Evolutionary conservation across 73 alveolate species (phyloP).

Genomic region (Vitrella brassicaformis): DNA sequence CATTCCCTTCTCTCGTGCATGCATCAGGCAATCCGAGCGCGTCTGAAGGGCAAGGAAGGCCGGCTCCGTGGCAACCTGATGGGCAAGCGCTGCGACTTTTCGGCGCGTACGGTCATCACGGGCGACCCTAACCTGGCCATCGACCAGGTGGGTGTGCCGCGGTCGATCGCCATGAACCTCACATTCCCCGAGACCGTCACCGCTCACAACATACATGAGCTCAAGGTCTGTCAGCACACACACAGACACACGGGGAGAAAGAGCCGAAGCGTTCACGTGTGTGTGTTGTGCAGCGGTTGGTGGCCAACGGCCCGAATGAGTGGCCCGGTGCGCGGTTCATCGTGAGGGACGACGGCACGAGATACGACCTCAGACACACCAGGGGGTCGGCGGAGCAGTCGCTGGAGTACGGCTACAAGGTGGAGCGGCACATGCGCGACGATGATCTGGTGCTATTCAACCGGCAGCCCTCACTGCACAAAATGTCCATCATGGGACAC

Average conservation of each 20-base stretch:
- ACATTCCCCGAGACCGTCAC: constrained; percentile 96
- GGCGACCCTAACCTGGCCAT: constrained; percentile 97
- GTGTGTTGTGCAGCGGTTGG: constrained; percentile 63
- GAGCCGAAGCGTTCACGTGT: too few species aligned
- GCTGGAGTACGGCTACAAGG: constrained; percentile 76
- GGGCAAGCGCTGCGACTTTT: constrained; percentile 99
- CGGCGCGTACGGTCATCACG: constrained; percentile 98
- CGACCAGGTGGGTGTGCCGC: constrained; percentile 65
- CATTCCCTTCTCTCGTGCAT: not conserved
- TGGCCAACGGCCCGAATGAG: constrained; percentile 79
- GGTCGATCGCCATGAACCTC: constrained; percentile 84
- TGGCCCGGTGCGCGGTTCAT: constrained; percentile 96
- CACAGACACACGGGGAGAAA: too few species aligned
- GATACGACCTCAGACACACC: constrained; percentile 64
- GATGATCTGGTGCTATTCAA: constrained; percentile 89
- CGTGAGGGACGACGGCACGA: constrained; percentile 68
- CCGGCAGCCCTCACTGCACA: constrained; percentile 98
- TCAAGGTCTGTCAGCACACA: too few species aligned
- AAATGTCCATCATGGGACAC: constrained; percentile 99
- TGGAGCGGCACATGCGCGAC: constrained; percentile 94
- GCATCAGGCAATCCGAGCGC: constrained; percentile 61
- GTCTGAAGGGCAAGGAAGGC: constrained; percentile 98
- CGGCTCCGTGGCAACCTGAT: constrained; percentile 96
- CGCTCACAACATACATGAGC: constrained; percentile 45
- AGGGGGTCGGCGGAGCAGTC: constrained; percentile 64